Conservation (phyloP, 225 moss, liverwort and hornwort species). For the Bryoerythrophyllum caledonicum region DNA sequence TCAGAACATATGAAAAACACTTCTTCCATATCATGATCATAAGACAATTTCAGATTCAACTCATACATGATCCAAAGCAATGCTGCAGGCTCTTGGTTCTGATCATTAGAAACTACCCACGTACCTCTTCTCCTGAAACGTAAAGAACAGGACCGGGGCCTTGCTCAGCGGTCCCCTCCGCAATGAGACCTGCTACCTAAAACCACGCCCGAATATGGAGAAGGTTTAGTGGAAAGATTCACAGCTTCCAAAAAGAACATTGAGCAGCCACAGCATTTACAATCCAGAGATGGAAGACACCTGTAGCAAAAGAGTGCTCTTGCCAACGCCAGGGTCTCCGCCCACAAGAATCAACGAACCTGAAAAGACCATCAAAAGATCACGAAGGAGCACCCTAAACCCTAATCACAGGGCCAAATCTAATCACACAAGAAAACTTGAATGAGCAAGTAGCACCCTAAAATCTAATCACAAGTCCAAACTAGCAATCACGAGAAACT, state of each 20-base stretch:
- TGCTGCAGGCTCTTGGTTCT: background rate
- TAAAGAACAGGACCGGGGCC: slow-evolving; percentile 90
- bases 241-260: background rate
- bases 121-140: slow-evolving; percentile 99
- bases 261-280: too few species aligned
- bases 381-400: background rate
- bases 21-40: background rate
- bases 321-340: slow-evolving; percentile 97
- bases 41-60: background rate
- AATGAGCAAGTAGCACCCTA: too few species aligned
- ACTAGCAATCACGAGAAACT: too few species aligned
- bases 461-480: too few species aligned
- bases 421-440: too few species aligned
- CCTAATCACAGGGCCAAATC: slow-evolving; percentile 1
- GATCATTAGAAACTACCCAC: slow-evolving; percentile 14
- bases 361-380: slow-evolving; percentile 34
- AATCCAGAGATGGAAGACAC: slow-evolving; percentile 37
- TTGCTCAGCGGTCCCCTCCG: slow-evolving; percentile 60
- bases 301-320: slow-evolving; percentile 96
- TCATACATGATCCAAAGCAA: too few species aligned
- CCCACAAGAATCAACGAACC: slow-evolving; percentile 97
- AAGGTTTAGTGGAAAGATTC: background rate
- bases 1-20: background rate
- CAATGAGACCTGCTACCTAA: slow-evolving; percentile 93
- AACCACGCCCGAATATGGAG: slow-evolving; percentile 13